Evolutionary conservation across 164 flowering plant genomes (phyloP).

Genomic region (Vitis labrusca): DNA sequence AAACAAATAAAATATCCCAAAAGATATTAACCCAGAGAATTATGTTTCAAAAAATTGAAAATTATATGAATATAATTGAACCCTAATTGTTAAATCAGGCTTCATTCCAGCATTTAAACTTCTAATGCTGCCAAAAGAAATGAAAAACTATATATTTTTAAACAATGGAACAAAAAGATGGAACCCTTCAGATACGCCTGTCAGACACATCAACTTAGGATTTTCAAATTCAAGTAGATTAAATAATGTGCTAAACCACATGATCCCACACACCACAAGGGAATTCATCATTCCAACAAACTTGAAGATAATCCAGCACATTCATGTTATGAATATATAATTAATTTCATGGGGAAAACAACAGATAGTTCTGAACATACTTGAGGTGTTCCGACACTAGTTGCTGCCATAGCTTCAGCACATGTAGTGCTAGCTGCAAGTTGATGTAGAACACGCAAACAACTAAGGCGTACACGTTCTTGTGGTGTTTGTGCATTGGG

Average conservation of each 20-base stretch:
- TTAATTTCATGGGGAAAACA: neutral
- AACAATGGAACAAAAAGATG: too few species aligned
- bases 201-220: neutral
- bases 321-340: neutral
- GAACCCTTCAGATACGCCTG: too few species aligned
- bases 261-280: neutral
- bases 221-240: neutral
- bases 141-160: too few species aligned
- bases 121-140: too few species aligned
- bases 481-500: constrained; percentile 73
- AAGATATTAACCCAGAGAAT: too few species aligned
- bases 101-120: too few species aligned
- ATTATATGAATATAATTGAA: too few species aligned
- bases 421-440: constrained; percentile 97
- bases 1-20: too few species aligned
- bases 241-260: neutral
- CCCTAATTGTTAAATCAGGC: too few species aligned
- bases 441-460: constrained; percentile 94
- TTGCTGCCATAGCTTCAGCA: constrained; percentile 99
- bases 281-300: neutral
- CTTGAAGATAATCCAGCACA: neutral
- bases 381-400: constrained; percentile 97
- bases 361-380: constrained; percentile 27
- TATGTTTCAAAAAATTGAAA: too few species aligned
- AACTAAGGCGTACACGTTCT: constrained; percentile 97